Evolutionary conservation across 31 red algal species (phyloP), one percentile per base, ranked within the genome.

Genomic region (Endocladia muricata): DNA sequence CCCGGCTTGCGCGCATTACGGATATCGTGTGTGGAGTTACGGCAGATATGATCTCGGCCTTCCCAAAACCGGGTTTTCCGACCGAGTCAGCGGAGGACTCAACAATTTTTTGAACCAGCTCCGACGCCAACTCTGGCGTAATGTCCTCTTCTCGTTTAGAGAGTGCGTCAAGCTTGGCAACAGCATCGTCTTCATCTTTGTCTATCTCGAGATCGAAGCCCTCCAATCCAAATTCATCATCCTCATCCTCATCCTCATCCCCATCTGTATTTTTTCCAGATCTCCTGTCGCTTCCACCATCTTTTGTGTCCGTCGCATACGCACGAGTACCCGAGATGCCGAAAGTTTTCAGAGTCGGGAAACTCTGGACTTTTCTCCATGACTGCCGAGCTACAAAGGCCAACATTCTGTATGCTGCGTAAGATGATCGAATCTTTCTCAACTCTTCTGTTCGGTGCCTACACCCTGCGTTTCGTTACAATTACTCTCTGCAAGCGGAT

Each of bases 131-230:
- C 40, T 83, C 67, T 22, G 69, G 79, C 4, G 67, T 83, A 19
- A 73, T 62, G 28, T 62, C 57, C 56, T 83, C 56, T 7, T 74
- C 79, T 1, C 44, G 23, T 29, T 61, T 62, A 19, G 41, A 36
- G 25, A 51, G 21, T 13, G 19, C 41, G 34, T 83, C 30, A 15
- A 62, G 30, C 2, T 34, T 5, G 0, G 49, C 21, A 29, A 64
- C 68, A 7, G 17, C 67, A 21, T 81, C 77, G 23, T 52, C 81
- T 4, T 70, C 73, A 37, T 87, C 73, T 1, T 40, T 65, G 15
- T 85, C 82, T n/a, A n/a, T n/a, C 17, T 75, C 71, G 0, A 56
- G n/a, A 39, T 84, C 80, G 59, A 76, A 75, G 41, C 61, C 82
- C 17, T 75, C 71, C 13, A 76, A 39, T 22, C 61, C 82, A 32